Percentiles rank a stretch among this genome's conserved stretches.
Conservation (phyloP, 179 eudicot genomes). For the Actinidia chinensis region DNA sequence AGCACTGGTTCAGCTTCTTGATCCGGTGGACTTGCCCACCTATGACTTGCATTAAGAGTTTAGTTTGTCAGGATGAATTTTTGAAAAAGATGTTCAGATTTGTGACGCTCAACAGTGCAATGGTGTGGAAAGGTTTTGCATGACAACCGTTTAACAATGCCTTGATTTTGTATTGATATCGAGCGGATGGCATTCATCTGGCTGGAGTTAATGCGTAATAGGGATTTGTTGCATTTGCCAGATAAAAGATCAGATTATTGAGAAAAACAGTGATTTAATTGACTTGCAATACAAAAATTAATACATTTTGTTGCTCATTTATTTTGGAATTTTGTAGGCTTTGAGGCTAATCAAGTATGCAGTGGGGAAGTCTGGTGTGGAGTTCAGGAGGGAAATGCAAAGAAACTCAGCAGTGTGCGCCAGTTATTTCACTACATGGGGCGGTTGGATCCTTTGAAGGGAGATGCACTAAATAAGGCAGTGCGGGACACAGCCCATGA, state of each 20-base stretch:
- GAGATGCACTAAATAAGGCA: conserved; percentile 86
- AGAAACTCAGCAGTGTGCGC: conserved; percentile 84
- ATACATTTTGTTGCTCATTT: not conserved
- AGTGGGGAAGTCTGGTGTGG: conserved; percentile 82
- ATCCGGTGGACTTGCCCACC: too few relatives aligned
- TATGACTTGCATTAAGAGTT: too few relatives aligned
- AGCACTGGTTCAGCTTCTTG: not conserved
- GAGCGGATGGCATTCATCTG: not conserved
- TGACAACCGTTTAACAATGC: not conserved
- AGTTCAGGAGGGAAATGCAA: conserved; percentile 96
- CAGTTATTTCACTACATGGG: conserved; percentile 90
- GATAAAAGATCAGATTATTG: not conserved
- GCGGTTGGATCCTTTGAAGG: conserved; percentile 76
- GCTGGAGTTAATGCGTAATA: not conserved
- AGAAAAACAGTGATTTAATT: not conserved
- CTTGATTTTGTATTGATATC: not conserved
- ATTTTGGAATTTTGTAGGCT: conserved; percentile 47
- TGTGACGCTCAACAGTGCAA: not conserved
- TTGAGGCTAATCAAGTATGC: conserved; percentile 83
- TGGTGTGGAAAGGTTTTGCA: not conserved
- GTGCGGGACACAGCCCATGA: conserved; percentile 93
- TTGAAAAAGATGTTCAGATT: not conserved
- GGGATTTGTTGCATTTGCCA: not conserved
- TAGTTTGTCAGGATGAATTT: not conserved
- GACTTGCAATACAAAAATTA: not conserved